phyloP scores from a whole-genome alignment of 202 grass and related monocot species.

The Carex arenaria region DNA sequence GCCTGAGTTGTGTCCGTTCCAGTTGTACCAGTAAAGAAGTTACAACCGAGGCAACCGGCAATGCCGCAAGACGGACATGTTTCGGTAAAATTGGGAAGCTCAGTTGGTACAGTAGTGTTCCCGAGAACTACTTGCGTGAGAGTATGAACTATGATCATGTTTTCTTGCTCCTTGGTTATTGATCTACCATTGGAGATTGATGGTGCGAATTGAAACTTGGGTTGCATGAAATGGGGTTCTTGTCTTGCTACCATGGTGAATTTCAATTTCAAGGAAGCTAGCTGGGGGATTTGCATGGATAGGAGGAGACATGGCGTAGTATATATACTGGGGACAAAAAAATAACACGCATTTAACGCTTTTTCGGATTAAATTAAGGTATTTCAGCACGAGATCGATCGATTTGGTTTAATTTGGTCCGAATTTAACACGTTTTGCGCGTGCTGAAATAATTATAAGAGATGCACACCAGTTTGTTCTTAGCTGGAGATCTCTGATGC shows the following conservation, averaged over 20 bases:
- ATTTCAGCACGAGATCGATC: not conserved
- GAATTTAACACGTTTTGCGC: conserved; percentile 11
- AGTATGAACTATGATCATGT: conserved; percentile 54
- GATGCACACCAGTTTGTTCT: not conserved
- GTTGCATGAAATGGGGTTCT: conserved; percentile 26
- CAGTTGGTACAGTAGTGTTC: conserved; percentile 11
- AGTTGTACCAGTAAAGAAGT: not conserved
- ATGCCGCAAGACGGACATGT: conserved; percentile 34
- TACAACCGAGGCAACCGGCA: conserved; percentile 47
- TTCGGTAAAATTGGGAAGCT: not conserved
- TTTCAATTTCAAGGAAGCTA: not conserved
- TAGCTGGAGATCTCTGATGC: not conserved
- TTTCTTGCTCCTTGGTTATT: conserved; percentile 43
- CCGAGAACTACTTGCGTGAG: conserved; percentile 62
- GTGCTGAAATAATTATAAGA: not conserved
- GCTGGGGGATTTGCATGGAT: conserved; percentile 18
- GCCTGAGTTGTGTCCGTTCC: not conserved
- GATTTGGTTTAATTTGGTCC: not conserved
- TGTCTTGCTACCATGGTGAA: conserved; percentile 44
- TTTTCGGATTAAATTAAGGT: not conserved
- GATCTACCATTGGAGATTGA: conserved; percentile 31
- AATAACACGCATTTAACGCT: conserved; percentile 27
- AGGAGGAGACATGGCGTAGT: not conserved
- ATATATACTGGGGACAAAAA: conserved; percentile 26
- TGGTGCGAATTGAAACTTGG: conserved; percentile 3